Evolutionary conservation across 73 alveolate genomes (phyloP), one percentile per base, ranked within the genome.

Genomic region (Strombidium stylifer): DNA sequence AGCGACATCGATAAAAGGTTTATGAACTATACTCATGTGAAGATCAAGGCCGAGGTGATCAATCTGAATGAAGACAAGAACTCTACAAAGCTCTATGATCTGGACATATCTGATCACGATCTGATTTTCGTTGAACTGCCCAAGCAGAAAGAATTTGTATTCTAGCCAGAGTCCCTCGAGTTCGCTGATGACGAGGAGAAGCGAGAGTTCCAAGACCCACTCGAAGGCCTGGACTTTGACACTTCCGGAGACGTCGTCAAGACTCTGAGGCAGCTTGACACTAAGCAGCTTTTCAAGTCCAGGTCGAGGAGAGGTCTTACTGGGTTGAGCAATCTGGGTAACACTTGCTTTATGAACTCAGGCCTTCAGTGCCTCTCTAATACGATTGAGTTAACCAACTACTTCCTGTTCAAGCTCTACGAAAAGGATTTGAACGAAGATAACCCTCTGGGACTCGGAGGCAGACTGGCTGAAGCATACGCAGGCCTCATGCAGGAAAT

Each of bases 301-400:
- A 61, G 44, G 56, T 75, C 86, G 27, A 86, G 82, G 57, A 79
- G 54, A 26, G 97, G 98, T 27, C 58, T 89, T 18, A 68, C 88
- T 64, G 99, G 99, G 8, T 74, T 96, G 25, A 42, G 82, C 8
- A 96, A 96, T 67, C 80, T 96, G 58, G 99, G 99, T 16, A 94
- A 92, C 80, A 94, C 99, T 21, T 96, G 99, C 81, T 96, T 92
- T 74, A 96, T 96, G 99, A 90, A 94, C 65, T 83, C 99, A 0
- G 86, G 97, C 26, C 82, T 96, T 12, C 86, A 96, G 73, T 96
- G 99, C 36, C 54, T 96, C 40, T 69, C 92, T 48, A 82, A 91
- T 68, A 88, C 91, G 1, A 44, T 51, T 37, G 98, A 88, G 68
- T 66, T 96, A 39, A 89, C 96, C 15, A 77, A 91, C 41, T 96